These are phyloP conservation scores for Akanthomyces lecanii DNA, from an alignment of 2,329 filamentous ascomycete genomes.

Conservation along the genomic window DNA sequence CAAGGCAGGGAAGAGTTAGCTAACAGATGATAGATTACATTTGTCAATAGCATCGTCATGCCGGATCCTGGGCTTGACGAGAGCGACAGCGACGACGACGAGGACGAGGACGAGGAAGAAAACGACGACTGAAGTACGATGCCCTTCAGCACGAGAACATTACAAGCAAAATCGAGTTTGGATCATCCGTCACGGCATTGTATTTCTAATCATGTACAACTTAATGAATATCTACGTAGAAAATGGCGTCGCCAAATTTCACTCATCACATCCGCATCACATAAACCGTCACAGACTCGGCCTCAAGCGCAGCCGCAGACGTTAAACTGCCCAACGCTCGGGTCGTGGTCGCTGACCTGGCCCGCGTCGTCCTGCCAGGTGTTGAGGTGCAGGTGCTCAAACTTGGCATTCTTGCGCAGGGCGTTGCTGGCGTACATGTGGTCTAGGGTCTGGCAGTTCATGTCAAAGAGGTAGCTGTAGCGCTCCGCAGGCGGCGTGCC, in stretches of 20 bases:
- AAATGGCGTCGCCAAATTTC: background rate
- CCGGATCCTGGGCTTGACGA: conserved; percentile 54
- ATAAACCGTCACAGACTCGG: background rate
- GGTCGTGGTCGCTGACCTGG: conserved; percentile 65
- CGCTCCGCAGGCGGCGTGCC: conserved; percentile 51
- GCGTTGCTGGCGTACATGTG: conserved; percentile 62
- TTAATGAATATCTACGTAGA: background rate
- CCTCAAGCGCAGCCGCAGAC: conserved; percentile 43
- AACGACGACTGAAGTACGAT: background rate
- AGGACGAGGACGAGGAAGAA: conserved; percentile 24
- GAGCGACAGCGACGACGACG: conserved; percentile 36
- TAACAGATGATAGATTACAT: conserved; percentile 53
- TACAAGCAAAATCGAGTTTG: background rate
- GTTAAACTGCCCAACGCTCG: conserved; percentile 59
- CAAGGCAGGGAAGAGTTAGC: background rate
- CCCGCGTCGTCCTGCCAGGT: conserved; percentile 58
- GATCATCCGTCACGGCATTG: background rate
- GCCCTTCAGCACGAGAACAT: no score
- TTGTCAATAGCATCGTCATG: conserved; percentile 70
- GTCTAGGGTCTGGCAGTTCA: conserved; percentile 66
- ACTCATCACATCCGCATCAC: background rate
- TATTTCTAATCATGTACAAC: conserved; percentile 2
- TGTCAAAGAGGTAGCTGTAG: conserved; percentile 68
- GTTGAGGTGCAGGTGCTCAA: conserved; percentile 68
- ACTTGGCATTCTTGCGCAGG: conserved; percentile 41